Conservation (phyloP, 768 basidiomycete species). For the Aureoboletus auriporus region DNA sequence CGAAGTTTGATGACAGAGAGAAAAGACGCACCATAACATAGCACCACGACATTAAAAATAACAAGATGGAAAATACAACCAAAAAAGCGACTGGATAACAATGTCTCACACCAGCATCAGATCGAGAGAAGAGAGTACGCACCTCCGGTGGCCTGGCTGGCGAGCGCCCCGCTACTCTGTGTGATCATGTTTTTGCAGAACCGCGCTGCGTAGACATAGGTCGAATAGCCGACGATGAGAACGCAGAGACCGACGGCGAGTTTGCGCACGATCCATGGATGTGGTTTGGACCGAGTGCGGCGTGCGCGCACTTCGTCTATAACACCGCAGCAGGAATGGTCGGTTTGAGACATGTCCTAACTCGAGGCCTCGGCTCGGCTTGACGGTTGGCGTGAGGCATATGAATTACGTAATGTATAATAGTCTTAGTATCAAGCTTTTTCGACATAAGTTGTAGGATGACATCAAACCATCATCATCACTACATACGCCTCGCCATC, state of each 20-base stretch:
- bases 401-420: constrained; percentile 21
- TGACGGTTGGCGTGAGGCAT: constrained; percentile 5
- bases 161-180: constrained; percentile 38
- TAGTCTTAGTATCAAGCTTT: too few species aligned
- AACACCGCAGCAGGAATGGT: constrained; percentile 43
- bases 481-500: constrained; percentile 23
- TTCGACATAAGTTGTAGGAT: too few species aligned
- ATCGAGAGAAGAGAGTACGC: constrained; percentile 33
- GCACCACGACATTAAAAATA: constrained; percentile 73
- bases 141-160: constrained; percentile 59
- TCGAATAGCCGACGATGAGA: constrained; percentile 61
- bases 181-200: constrained; percentile 72
- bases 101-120: constrained; percentile 3
- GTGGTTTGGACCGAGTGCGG: constrained; percentile 44
- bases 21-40: constrained; percentile 59
- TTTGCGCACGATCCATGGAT: constrained; percentile 76
- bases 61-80: constrained; percentile 57
- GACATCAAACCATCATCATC: constrained; percentile 11
- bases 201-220: constrained; percentile 75
- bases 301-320: constrained; percentile 46
- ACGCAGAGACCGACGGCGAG: constrained; percentile 55
- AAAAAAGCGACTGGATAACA: constrained; percentile 56
- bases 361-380: background rate
- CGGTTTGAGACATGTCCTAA: constrained; percentile 10
- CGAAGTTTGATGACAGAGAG: too few species aligned